Conservation (phyloP, 1,139 yeast genomes). For the Saccharomycopsis hybrid region DNA sequence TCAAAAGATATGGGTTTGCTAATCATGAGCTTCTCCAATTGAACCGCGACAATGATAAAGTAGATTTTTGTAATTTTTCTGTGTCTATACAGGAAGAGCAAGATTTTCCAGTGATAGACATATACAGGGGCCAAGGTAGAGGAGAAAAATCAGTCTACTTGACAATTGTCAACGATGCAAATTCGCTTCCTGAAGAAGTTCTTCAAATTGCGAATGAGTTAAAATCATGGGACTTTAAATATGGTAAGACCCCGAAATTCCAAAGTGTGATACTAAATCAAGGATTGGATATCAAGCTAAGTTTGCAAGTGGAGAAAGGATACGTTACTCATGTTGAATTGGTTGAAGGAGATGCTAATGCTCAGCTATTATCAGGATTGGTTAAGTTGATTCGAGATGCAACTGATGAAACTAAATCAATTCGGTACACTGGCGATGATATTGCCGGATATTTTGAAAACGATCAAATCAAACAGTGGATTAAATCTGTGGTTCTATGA, state of each 20-base stretch:
- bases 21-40: not conserved
- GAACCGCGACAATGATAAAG: not conserved
- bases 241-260: conserved; percentile 66
- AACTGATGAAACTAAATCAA: no score
- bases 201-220: conserved; percentile 38
- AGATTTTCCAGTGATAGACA: no score
- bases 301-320: conserved; percentile 14
- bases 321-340: conserved; percentile 2
- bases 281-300: not conserved
- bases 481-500: no score
- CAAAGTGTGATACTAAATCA: conserved; percentile 36
- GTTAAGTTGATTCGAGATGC: not conserved
- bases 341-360: not conserved
- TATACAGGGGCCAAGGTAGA: no score
- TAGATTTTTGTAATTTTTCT: not conserved
- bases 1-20: conserved; percentile 1
- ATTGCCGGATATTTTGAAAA: not conserved
- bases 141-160: not conserved
- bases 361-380: not conserved
- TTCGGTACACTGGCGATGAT: not conserved
- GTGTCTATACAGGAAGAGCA: no score
- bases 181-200: conserved; percentile 43
- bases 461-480: not conserved
- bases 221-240: conserved; percentile 63
- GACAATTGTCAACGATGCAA: not conserved